These are phyloP conservation scores for Colletotrichum sp. DNA, from an alignment of 2,329 filamentous ascomycete genomes.

Conservation along the genomic window DNA sequence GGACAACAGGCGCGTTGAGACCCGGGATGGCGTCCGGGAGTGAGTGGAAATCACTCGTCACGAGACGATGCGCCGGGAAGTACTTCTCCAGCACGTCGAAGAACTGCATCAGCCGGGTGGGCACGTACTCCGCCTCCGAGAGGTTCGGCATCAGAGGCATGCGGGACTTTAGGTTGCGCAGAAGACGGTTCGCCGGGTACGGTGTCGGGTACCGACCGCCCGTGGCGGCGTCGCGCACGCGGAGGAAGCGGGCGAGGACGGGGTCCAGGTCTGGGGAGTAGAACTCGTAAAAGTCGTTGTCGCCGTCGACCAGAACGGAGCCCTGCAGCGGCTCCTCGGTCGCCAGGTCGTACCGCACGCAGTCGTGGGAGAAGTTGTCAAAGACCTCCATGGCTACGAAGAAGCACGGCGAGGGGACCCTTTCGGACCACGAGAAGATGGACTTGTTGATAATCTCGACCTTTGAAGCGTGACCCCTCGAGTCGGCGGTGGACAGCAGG, in stretches of 20 bases:
- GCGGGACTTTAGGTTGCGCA: conserved; percentile 66
- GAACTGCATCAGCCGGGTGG: conserved; percentile 94
- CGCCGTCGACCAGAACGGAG: conserved; percentile 81
- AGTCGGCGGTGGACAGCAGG: conserved; percentile 68
- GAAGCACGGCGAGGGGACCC: conserved; percentile 92
- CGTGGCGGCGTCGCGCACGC: conserved; percentile 81
- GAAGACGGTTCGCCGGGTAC: conserved; percentile 55
- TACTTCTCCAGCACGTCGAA: conserved; percentile 88
- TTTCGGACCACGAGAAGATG: conserved; percentile 91
- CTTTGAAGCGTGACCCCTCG: conserved; percentile 78
- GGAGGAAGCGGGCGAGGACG: conserved; percentile 80
- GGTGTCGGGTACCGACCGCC: conserved; percentile 68
- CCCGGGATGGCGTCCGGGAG: conserved; percentile 84
- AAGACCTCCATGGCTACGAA: conserved; percentile 98
- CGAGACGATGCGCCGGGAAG: conserved; percentile 87
- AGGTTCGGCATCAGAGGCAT: conserved; percentile 79
- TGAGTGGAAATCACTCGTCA: conserved; percentile 89
- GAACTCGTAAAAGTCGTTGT: conserved; percentile 94
- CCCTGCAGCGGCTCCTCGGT: conserved; percentile 88
- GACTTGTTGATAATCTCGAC: conserved; percentile 95
- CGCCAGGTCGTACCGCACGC: conserved; percentile 84
- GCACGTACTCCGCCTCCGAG: conserved; percentile 88
- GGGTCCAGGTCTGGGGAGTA: conserved; percentile 84
- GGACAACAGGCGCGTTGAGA: conserved; percentile 92
- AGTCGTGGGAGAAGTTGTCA: conserved; percentile 97